These are phyloP conservation scores for Cordyceps farinosa DNA, from an alignment of 2,329 filamentous ascomycete genomes.

Conservation along the genomic window DNA sequence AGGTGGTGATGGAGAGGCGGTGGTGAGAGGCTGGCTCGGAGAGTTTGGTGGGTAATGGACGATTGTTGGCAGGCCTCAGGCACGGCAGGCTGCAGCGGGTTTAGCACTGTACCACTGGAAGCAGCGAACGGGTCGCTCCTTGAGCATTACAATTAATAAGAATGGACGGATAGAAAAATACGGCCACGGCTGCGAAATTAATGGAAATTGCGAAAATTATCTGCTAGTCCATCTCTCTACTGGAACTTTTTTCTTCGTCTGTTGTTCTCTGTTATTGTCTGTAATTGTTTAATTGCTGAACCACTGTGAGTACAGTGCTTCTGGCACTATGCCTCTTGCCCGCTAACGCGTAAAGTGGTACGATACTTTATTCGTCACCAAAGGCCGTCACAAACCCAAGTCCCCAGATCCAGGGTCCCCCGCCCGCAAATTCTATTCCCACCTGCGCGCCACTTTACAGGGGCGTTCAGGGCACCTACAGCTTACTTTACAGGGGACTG, in stretches of 20 bases:
- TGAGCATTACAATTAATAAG: background rate
- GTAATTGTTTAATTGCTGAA: no score
- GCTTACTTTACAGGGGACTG: background rate
- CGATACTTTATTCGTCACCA: constrained; percentile 1
- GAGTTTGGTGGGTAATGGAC: background rate
- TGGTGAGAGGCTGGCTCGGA: background rate
- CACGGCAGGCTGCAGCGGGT: background rate
- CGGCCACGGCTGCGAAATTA: background rate
- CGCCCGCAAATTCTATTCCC: background rate
- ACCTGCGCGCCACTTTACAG: background rate
- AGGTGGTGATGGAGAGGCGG: background rate
- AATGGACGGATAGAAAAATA: background rate
- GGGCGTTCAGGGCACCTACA: background rate
- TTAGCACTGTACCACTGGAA: background rate
- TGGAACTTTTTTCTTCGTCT: background rate
- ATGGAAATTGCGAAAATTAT: background rate
- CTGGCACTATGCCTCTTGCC: background rate
- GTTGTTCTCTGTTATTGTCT: background rate
- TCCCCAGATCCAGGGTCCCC: constrained; percentile 13
- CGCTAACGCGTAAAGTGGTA: constrained; percentile 14
- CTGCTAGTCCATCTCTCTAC: background rate
- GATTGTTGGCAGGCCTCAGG: background rate
- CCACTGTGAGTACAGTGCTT: background rate
- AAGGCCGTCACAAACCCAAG: background rate
- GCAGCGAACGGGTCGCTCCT: no score